phyloP scores from a whole-genome alignment of 164 flowering plant species.

The Tinospora cordifolia region DNA sequence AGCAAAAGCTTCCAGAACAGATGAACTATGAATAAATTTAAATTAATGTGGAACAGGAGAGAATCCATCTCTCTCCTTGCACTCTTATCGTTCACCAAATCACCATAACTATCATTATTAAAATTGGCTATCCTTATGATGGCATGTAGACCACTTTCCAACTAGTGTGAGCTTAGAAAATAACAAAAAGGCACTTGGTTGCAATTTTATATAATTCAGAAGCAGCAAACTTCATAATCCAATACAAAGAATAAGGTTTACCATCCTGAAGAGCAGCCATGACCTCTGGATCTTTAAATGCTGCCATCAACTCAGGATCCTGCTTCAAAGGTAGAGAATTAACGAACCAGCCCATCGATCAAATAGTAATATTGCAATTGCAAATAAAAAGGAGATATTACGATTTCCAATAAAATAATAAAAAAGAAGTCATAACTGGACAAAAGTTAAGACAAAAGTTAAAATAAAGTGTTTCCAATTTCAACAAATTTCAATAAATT shows the following conservation, averaged over 20 bases:
- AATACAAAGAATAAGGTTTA: slow-evolving; percentile 18
- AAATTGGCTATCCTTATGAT: too few relatives aligned
- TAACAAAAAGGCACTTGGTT: background rate
- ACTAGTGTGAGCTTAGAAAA: background rate
- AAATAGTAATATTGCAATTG: background rate
- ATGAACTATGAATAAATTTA: background rate
- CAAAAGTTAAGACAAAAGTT: background rate
- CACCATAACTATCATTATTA: background rate
- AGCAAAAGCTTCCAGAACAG: background rate
- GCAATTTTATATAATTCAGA: background rate
- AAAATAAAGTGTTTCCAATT: background rate
- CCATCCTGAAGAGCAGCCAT: slow-evolving; percentile 99
- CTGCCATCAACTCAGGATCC: slow-evolving; percentile 96
- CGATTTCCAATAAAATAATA: background rate
- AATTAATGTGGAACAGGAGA: background rate
- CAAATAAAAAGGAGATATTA: background rate
- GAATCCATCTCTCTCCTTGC: background rate
- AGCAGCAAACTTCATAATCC: background rate
- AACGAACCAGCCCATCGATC: background rate
- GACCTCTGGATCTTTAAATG: slow-evolving; percentile 85
- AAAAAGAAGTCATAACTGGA: background rate
- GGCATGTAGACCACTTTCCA: background rate
- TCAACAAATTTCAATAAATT: background rate
- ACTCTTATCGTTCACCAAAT: too few relatives aligned
- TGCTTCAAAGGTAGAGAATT: slow-evolving; percentile 23